A percentile compares a stretch with the other conserved stretches of the same genome.
phyloP scores from a whole-genome alignment of 345 rosid species.

The Sonneratia caseolaris region DNA sequence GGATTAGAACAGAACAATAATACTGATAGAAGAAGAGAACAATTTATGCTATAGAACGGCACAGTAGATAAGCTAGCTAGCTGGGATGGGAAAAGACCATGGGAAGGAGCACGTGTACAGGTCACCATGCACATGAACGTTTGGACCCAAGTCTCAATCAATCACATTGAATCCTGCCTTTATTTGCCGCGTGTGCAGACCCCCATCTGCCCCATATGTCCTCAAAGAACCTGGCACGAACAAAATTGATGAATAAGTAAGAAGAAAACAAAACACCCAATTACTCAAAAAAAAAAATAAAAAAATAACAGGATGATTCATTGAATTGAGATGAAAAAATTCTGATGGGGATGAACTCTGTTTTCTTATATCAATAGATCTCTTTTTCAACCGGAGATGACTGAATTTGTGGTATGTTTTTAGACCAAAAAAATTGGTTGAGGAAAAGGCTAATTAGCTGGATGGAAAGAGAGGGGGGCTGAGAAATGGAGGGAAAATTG shows the following conservation, averaged over 20 bases:
- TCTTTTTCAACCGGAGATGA: too few relatives aligned
- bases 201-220: constrained; percentile 12
- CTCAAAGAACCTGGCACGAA: constrained; percentile 6
- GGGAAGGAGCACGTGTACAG: constrained; percentile 15
- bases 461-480: too few relatives aligned
- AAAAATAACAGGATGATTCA: too few relatives aligned
- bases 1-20: too few relatives aligned
- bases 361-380: too few relatives aligned
- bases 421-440: not conserved
- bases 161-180: constrained; percentile 3
- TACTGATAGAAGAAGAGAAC: not conserved
- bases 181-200: constrained; percentile 14
- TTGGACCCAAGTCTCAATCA: not conserved
- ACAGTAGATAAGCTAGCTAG: not conserved
- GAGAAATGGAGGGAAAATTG: not conserved
- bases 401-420: not conserved
- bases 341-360: too few relatives aligned
- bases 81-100: constrained; percentile 4
- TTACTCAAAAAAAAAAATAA: too few relatives aligned
- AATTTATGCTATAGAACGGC: not conserved
- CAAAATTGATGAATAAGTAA: not conserved
- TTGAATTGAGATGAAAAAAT: too few relatives aligned
- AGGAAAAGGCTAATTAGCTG: not conserved
- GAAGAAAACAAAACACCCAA: too few relatives aligned
- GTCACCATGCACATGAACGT: constrained; percentile 14